These are phyloP conservation scores for Cladobotryum mycophilum DNA, from an alignment of 2,329 filamentous ascomycete species.

Conservation along the genomic window DNA sequence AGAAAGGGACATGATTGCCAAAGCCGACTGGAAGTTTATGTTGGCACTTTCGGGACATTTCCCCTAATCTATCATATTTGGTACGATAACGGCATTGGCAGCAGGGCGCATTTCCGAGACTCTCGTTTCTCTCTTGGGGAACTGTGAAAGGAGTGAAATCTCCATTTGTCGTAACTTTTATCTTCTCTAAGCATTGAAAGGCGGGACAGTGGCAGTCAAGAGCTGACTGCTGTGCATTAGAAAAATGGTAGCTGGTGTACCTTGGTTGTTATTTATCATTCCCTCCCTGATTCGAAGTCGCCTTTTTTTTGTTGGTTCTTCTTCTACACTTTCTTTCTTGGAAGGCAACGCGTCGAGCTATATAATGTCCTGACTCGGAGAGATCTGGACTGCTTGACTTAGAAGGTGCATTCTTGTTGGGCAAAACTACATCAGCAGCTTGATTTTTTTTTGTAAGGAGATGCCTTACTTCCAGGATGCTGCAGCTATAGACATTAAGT, in stretches of 20 bases:
- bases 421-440: background rate
- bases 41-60: conserved; percentile 1
- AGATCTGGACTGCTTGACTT: background rate
- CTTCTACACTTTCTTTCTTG: background rate
- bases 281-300: background rate
- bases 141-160: background rate
- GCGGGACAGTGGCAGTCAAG: conserved; percentile 7
- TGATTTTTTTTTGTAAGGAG: background rate
- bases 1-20: background rate
- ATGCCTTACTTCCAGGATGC: background rate
- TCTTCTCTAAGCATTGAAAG: conserved; percentile 10
- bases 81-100: conserved; percentile 6
- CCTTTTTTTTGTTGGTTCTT: background rate
- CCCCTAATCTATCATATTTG: conserved; percentile 2
- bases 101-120: conserved; percentile 3
- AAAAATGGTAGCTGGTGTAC: conserved; percentile 8
- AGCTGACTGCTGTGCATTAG: conserved; percentile 7
- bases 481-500: background rate
- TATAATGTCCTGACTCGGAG: background rate
- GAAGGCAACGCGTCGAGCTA: background rate
- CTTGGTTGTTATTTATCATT: conserved; percentile 1
- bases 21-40: background rate
- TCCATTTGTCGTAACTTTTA: conserved; percentile 3
- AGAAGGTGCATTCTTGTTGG: background rate
- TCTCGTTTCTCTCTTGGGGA: background rate